These are phyloP conservation scores for Fraxinus dipetala DNA, from an alignment of 305 asterid genomes.

Conservation along the genomic window DNA sequence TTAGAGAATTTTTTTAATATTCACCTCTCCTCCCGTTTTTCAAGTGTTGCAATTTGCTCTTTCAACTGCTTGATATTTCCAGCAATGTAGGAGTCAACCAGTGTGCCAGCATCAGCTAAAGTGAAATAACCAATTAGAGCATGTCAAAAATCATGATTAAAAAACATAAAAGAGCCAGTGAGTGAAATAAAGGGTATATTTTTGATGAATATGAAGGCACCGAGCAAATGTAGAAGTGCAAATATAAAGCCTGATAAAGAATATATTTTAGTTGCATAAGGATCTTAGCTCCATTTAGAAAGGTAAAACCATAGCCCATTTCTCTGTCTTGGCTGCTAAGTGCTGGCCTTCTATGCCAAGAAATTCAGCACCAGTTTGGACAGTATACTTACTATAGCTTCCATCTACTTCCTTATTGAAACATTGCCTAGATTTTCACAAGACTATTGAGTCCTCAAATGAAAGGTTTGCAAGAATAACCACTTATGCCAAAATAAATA, in stretches of 20 bases:
- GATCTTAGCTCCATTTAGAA: conserved; percentile 2
- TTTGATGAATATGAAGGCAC: conserved; percentile 3
- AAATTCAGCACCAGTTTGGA: conserved; percentile 8
- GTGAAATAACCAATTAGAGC: conserved; percentile 20
- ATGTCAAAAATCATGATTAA: conserved; percentile 12
- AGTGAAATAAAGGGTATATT: background rate
- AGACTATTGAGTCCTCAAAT: background rate
- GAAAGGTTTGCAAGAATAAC: background rate
- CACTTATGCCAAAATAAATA: background rate
- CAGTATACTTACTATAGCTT: conserved; percentile 1
- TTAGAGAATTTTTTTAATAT: conserved; percentile 24
- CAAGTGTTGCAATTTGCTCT: conserved; percentile 95
- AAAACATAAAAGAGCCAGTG: conserved; percentile 5
- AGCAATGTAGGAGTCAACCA: conserved; percentile 82
- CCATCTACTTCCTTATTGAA: background rate
- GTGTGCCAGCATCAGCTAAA: conserved; percentile 81
- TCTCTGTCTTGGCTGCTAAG: background rate
- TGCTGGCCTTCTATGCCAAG: background rate
- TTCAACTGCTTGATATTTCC: conserved; percentile 81
- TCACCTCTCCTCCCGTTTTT: conserved; percentile 96
- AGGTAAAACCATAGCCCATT: conserved; percentile 1
- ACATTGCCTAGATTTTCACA: conserved; percentile 5
- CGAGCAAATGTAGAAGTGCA: conserved; percentile 17
- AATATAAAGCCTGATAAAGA: conserved; percentile 1
- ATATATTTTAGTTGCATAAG: conserved; percentile 3